Evolutionary conservation across 257 asterid genomes (phyloP).

Genomic region (Jacaranda copaia): DNA sequence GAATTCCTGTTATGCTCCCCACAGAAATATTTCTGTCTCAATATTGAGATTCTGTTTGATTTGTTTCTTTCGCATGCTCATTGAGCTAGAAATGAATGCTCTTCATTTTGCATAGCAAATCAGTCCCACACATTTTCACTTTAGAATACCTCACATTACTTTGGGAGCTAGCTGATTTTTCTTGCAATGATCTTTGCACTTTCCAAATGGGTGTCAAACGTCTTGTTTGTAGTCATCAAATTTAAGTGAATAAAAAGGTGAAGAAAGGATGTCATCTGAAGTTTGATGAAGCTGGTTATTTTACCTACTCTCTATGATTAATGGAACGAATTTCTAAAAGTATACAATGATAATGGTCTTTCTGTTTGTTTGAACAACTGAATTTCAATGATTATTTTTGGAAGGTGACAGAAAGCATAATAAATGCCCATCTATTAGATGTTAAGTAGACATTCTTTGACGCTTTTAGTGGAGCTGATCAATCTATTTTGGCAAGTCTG

Average conservation of each 20-base stretch:
- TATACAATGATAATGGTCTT: conserved; percentile 1
- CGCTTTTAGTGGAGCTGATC: conserved; percentile 29
- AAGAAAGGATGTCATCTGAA: conserved; percentile 7
- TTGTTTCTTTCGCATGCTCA: not conserved
- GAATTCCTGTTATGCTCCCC: conserved; percentile 30
- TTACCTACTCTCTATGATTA: conserved; percentile 21
- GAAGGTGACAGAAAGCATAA: conserved; percentile 18
- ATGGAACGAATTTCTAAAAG: not conserved
- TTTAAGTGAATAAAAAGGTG: conserved; percentile 13
- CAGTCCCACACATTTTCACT: not conserved
- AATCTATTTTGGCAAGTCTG: conserved; percentile 61
- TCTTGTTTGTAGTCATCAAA: conserved; percentile 4
- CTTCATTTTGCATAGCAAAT: conserved; percentile 26
- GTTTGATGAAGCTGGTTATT: conserved; percentile 28
- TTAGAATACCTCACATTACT: conserved; percentile 19
- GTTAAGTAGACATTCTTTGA: conserved; percentile 10
- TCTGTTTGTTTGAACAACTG: conserved; percentile 28
- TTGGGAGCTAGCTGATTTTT: conserved; percentile 23
- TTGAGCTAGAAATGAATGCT: conserved; percentile 27
- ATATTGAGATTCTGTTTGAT: not conserved
- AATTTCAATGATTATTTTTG: conserved; percentile 10
- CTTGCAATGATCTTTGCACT: conserved; percentile 18
- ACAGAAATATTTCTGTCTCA: conserved; percentile 19
- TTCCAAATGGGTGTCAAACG: conserved; percentile 18
- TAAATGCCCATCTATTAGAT: conserved; percentile 21